Evolutionary conservation across 192 early-diverging fungal genomes (phyloP), one percentile per base, ranked within the genome.

Genomic region (Powellomyces hirtus): DNA sequence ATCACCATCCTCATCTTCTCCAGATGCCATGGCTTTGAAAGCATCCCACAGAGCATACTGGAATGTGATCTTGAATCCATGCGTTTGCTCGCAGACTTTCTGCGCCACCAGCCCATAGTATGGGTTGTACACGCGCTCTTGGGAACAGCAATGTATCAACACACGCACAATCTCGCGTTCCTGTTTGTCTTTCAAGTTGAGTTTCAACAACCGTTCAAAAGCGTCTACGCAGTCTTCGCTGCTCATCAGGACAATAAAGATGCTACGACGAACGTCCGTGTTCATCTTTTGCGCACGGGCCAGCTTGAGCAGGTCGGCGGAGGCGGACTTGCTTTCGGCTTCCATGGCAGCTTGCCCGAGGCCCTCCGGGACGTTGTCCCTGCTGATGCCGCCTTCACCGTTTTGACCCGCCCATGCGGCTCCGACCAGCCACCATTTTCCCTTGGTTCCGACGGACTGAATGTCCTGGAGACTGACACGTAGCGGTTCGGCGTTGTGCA

Each of bases 381-480:
- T 18, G 46, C 26, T 24, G 14, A 49, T 49, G 5, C 29, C 53
- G 26, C 29, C 53, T 56, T 80, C 85, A 30, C 76, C 77, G 69
- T 86, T 74, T 57, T 89, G 87, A 34, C 91, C 93, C 22, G 84
- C 86, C 96, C 97, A 99, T 20, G 93, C 91, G 2, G 94, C 81
- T 26, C 97, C 97, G 7, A 97, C 92, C 27, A 98, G 80, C 97
- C 97, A 99, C 97, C 97, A 99, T 75, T 94, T 94, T 71, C 95
- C 95, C 66, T 92, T 92, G 11, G 89, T 91, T 20, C 87, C 84
- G 34, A 92, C 77, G 11, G 85, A 78, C 42, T 82, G 82, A 68
- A 99, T 96, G 64, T 99, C 97, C 11, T 87, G 79, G 45, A 99
- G 72, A 34, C 86, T 82, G 4, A 94, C 91, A 53, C 94, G 83